These are phyloP conservation scores for Yamadazyma paraphyllophila DNA, from an alignment of 805 yeast species.

Conservation along the genomic window DNA sequence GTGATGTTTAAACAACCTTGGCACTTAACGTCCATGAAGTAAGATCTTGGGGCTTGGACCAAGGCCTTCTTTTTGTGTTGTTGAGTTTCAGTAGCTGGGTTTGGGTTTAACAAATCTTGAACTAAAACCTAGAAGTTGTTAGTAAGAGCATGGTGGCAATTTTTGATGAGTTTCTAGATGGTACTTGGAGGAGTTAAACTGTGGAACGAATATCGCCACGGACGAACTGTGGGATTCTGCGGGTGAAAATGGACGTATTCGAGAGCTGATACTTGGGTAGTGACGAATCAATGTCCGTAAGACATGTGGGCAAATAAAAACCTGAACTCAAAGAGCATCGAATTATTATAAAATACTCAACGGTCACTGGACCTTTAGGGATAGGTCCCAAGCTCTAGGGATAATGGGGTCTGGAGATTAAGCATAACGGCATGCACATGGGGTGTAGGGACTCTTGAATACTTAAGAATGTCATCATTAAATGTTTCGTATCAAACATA, in stretches of 20 bases:
- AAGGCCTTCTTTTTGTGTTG: constrained; percentile 97
- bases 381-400: neutral
- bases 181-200: too few species aligned
- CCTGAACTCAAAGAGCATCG: neutral
- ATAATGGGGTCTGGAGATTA: too few species aligned
- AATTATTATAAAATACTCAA: neutral
- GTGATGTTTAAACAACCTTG: constrained; percentile 99
- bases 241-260: too few species aligned
- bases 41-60: constrained; percentile 98
- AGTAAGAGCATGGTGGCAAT: neutral
- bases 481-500: constrained; percentile 6
- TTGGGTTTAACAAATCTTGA: constrained; percentile 98
- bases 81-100: constrained; percentile 93
- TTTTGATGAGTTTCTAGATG: too few species aligned
- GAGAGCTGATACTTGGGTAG: too few species aligned
- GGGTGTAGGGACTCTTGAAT: neutral
- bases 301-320: too few species aligned
- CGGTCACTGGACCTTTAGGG: neutral
- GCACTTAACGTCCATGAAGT: constrained; percentile 99
- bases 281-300: too few species aligned
- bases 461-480: too few species aligned
- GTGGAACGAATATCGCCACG: too few species aligned
- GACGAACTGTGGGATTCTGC: too few species aligned
- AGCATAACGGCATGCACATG: neutral
- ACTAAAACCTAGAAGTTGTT: constrained; percentile 76